These are phyloP conservation scores for Wallacemonas collosoma DNA, from an alignment of 208 protist species.

Conservation along the genomic window DNA sequence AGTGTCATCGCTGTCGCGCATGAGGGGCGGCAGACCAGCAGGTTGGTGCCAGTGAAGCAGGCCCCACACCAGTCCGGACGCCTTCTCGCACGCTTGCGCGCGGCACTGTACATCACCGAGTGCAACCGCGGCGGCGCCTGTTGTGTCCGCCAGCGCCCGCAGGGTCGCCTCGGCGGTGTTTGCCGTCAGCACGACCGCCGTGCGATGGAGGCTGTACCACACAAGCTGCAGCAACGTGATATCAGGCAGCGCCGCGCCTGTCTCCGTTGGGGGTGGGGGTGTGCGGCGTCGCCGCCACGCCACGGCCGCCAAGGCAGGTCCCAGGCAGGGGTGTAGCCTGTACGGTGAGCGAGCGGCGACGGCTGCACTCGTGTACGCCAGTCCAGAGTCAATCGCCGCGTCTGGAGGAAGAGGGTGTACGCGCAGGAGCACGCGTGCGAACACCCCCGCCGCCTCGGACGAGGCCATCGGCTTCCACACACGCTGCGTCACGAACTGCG, in stretches of 20 bases:
- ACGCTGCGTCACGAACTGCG: conserved; percentile 5
- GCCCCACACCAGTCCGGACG: conserved; percentile 18
- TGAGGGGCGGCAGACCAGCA: conserved; percentile 9
- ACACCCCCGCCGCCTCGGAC: conserved; percentile 1
- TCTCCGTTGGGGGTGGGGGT: neutral
- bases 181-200: conserved; percentile 37
- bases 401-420: neutral
- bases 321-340: conserved; percentile 10
- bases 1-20: neutral
- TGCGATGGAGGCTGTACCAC: conserved; percentile 43
- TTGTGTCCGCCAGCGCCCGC: neutral
- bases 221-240: conserved; percentile 40
- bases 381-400: neutral
- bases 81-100: conserved; percentile 29
- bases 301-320: conserved; percentile 15
- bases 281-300: conserved; percentile 9
- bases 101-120: neutral
- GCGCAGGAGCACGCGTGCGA: conserved; percentile 5
- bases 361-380: neutral
- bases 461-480: conserved; percentile 9
- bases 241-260: conserved; percentile 6
- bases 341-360: neutral
- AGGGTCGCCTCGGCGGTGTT: conserved; percentile 39
- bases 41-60: conserved; percentile 40
- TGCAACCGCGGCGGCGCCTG: neutral